Evolutionary conservation across 352 stramenopile genomes (phyloP).

Genomic region (Elongisporangium prolatum): DNA sequence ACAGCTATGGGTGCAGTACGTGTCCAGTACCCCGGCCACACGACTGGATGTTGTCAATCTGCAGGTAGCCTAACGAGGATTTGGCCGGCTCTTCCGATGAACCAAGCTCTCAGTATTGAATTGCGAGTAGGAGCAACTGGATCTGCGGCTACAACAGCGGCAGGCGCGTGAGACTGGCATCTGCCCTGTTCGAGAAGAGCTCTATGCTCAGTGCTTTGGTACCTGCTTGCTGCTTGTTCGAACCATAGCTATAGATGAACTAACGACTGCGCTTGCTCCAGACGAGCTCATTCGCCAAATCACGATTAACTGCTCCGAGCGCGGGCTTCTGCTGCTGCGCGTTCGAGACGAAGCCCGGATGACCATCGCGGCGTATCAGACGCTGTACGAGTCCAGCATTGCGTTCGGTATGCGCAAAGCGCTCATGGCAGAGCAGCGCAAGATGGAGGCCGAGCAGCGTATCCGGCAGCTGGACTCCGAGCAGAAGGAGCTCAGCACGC

Average conservation of each 20-base stretch:
- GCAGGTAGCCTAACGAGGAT: no score
- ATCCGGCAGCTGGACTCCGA: constrained; percentile 79
- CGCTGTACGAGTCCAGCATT: constrained; percentile 90
- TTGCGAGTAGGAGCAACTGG: constrained; percentile 71
- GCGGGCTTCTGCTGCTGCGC: constrained; percentile 84
- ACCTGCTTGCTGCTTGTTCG: background rate
- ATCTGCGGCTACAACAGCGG: constrained; percentile 86
- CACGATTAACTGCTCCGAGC: constrained; percentile 91
- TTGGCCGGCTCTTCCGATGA: no score
- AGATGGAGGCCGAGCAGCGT: constrained; percentile 82
- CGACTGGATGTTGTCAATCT: constrained; percentile 91
- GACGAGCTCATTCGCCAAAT: constrained; percentile 92
- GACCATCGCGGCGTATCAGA: constrained; percentile 92
- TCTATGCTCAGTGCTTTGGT: constrained; percentile 93
- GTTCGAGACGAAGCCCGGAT: constrained; percentile 90
- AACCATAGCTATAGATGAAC: background rate
- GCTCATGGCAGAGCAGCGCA: constrained; percentile 90
- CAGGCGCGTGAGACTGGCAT: constrained; percentile 92
- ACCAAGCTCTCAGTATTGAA: background rate
- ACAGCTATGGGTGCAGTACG: constrained; percentile 92
- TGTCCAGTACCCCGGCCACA: constrained; percentile 89
- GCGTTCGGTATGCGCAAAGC: constrained; percentile 93
- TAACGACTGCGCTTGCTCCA: constrained; percentile 9
- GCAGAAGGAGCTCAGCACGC: constrained; percentile 65
- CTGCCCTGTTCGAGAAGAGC: constrained; percentile 89